Percentiles rank a stretch among this genome's conserved stretches.
These are phyloP conservation scores for Spergularia bocconei DNA, from an alignment of 148 eudicot genomes.

Conservation along the genomic window DNA sequence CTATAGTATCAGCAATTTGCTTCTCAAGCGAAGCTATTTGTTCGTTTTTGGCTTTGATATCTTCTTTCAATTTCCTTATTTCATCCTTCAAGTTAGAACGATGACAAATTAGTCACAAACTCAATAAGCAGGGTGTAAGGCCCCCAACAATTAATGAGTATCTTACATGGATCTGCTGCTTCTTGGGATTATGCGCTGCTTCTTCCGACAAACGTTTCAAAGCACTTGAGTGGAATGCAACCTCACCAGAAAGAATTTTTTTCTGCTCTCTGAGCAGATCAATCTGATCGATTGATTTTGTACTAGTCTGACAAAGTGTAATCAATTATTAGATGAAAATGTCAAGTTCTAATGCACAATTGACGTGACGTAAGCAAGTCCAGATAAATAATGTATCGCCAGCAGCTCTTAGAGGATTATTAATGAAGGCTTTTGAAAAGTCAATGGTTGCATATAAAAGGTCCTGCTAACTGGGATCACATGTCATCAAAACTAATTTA, in stretches of 20 bases:
- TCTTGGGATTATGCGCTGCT: conserved; percentile 56
- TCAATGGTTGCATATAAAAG: neutral
- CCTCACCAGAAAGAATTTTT: conserved; percentile 89
- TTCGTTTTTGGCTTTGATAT: conserved; percentile 60
- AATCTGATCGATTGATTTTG: conserved; percentile 72
- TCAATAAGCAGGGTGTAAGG: neutral
- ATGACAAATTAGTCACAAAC: conserved; percentile 16
- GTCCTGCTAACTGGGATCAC: neutral
- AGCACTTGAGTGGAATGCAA: conserved; percentile 85
- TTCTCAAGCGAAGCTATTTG: conserved; percentile 73
- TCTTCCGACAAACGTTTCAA: conserved; percentile 84
- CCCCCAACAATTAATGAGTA: conserved; percentile 12
- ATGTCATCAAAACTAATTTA: neutral
- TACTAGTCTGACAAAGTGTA: conserved; percentile 57
- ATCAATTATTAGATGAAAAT: conserved; percentile 12
- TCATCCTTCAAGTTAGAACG: conserved; percentile 49
- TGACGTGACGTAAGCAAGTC: neutral
- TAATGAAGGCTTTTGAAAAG: neutral
- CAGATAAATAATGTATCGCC: neutral
- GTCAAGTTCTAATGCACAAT: neutral
- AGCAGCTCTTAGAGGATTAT: neutral
- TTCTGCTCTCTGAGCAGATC: conserved; percentile 95
- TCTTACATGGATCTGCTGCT: conserved; percentile 65
- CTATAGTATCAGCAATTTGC: conserved; percentile 60
- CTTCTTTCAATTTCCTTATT: conserved; percentile 69